A percentile compares a stretch with the other conserved stretches of the same genome.
Evolutionary conservation across 305 asterid species (phyloP).

Genomic region (Andrographis paniculata): DNA sequence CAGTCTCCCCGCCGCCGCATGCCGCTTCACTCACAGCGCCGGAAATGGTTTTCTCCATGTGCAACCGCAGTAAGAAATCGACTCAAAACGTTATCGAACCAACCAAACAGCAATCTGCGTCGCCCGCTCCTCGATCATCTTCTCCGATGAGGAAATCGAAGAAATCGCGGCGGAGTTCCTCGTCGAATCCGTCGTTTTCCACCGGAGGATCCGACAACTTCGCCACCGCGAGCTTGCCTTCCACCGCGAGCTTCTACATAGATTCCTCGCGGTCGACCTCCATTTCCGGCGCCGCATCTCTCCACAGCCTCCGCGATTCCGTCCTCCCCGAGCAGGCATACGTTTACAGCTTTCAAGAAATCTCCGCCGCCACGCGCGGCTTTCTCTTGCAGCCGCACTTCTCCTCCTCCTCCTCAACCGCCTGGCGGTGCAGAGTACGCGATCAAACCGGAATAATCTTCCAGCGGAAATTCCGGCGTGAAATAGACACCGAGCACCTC

Average conservation of each 20-base stretch:
- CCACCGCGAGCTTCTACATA: constrained; percentile 40
- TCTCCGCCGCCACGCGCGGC: constrained; percentile 40
- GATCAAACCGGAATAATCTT: constrained; percentile 30
- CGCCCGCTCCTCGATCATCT: background rate
- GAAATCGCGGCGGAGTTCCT: background rate
- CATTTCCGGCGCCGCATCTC: constrained; percentile 22
- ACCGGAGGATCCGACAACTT: constrained; percentile 19
- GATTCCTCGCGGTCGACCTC: constrained; percentile 33
- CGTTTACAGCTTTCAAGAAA: constrained; percentile 39
- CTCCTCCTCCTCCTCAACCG: constrained; percentile 41
- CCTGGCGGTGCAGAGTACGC: constrained; percentile 51
- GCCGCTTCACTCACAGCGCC: background rate
- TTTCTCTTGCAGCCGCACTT: constrained; percentile 36
- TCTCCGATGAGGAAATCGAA: background rate
- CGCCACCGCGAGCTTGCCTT: constrained; percentile 32
- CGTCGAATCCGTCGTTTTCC: background rate
- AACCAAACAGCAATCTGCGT: background rate
- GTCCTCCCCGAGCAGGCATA: constrained; percentile 38
- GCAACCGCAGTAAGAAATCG: background rate
- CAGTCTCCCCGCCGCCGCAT: no score
- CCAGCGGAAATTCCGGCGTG: constrained; percentile 68
- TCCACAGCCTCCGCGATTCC: constrained; percentile 42
- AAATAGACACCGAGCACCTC: constrained; percentile 44
- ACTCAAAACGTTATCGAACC: background rate
- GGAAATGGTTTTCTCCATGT: background rate